phyloP scores from a whole-genome alignment of 257 asterid genomes.

The Solanum lignicaule region DNA sequence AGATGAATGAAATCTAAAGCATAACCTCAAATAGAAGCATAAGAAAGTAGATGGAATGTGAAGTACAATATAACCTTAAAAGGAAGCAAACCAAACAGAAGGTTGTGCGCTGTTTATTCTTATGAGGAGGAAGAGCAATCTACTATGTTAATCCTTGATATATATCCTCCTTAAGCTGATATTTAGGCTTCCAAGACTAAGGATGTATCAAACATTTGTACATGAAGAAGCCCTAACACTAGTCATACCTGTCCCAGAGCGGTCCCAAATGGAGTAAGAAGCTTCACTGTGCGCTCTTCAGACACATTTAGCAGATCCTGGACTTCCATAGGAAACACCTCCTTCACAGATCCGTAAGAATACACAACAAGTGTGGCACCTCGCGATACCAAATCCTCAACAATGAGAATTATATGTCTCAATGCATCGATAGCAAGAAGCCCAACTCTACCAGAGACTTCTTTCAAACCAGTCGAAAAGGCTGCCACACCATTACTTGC shows the following conservation, averaged over 20 bases:
- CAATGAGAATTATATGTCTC: conserved; percentile 33
- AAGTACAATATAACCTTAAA: not conserved
- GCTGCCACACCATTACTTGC: conserved; percentile 43
- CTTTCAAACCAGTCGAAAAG: conserved; percentile 44
- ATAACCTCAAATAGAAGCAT: not conserved
- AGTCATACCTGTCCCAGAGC: conserved; percentile 51
- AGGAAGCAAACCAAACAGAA: not conserved
- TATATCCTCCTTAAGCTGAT: not conserved
- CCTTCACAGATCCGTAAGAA: conserved; percentile 56
- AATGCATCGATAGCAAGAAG: conserved; percentile 38
- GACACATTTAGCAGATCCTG: conserved; percentile 42
- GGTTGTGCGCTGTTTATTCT: not conserved
- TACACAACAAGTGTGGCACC: conserved; percentile 50
- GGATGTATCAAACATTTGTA: not conserved
- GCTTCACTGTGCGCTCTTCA: conserved; percentile 29
- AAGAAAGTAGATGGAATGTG: not conserved
- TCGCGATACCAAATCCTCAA: conserved; percentile 45
- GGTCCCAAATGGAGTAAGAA: conserved; percentile 41
- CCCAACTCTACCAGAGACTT: conserved; percentile 53
- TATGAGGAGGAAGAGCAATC: not conserved
- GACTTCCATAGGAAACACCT: conserved; percentile 54
- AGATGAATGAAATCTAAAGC: not conserved
- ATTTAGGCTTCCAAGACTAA: not conserved
- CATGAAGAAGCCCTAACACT: not conserved
- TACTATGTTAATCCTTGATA: not conserved